Percentiles rank a stretch among this genome's conserved stretches.
These are phyloP conservation scores for Yamadazyma takamatsuzukensis DNA, from an alignment of 805 yeast species.

Conservation along the genomic window DNA sequence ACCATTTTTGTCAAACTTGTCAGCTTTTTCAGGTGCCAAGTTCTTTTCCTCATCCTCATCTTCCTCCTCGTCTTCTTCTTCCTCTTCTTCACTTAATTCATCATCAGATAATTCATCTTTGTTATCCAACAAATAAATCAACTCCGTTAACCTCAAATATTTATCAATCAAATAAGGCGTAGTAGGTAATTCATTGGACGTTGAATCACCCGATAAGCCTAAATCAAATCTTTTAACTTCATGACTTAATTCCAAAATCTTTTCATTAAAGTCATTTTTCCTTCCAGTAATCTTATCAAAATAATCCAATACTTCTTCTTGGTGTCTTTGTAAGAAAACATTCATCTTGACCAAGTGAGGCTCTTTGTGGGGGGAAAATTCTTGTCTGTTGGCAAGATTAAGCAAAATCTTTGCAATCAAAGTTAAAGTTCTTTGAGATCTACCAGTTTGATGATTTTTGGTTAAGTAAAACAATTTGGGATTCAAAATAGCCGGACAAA, in stretches of 20 bases:
- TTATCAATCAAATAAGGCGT: constrained; percentile 69
- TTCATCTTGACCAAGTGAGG: constrained; percentile 75
- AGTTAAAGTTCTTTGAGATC: constrained; percentile 73
- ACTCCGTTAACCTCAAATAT: constrained; percentile 55
- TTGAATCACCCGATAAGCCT: constrained; percentile 47
- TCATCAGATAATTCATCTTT: constrained; percentile 1
- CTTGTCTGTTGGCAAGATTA: constrained; percentile 72
- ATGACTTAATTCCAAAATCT: constrained; percentile 52
- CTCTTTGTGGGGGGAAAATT: constrained; percentile 76
- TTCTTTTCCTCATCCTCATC: constrained; percentile 4
- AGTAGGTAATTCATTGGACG: constrained; percentile 58
- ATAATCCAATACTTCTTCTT: constrained; percentile 59
- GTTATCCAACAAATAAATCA: constrained; percentile 44
- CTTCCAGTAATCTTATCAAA: constrained; percentile 69
- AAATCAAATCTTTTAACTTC: constrained; percentile 55
- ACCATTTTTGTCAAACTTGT: constrained; percentile 2
- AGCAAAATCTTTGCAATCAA: constrained; percentile 75
- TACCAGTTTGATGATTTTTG: constrained; percentile 65
- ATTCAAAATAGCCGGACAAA: constrained; percentile 82
- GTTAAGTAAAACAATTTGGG: constrained; percentile 82
- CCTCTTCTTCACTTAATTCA: constrained; percentile 3
- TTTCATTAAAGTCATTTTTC: constrained; percentile 62
- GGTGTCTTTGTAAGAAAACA: constrained; percentile 56
- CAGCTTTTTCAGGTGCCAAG: constrained; percentile 5
- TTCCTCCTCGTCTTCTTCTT: constrained; percentile 5